Evolutionary conservation across 352 stramenopile genomes (phyloP).

Genomic region (Globisporangium echinulatum): DNA sequence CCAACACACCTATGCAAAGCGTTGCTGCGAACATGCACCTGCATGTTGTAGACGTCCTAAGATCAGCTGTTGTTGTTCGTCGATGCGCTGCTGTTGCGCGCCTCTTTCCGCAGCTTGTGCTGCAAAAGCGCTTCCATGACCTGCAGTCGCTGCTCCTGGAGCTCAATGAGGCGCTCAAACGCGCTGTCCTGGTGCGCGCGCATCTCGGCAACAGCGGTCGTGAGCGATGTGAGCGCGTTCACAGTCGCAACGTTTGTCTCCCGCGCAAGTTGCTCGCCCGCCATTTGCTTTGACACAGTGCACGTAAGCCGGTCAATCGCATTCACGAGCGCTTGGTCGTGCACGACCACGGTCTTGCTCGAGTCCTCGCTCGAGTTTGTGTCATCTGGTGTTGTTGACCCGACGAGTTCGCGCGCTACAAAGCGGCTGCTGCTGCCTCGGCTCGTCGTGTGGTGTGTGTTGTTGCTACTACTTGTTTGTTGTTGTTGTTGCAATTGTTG

Average conservation of each 20-base stretch:
- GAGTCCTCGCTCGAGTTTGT: slow-evolving; percentile 28
- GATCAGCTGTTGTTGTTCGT: background rate
- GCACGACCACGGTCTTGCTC: slow-evolving; percentile 39
- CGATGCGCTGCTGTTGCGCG: slow-evolving; percentile 1
- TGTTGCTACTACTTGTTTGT: slow-evolving; percentile 5
- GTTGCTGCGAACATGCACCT: background rate
- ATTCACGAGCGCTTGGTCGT: slow-evolving; percentile 51
- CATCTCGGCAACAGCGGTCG: slow-evolving; percentile 45
- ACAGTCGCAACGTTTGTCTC: slow-evolving; percentile 18
- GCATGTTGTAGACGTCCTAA: background rate
- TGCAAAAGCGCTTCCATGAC: slow-evolving; percentile 57
- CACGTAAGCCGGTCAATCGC: slow-evolving; percentile 61
- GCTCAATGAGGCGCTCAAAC: slow-evolving; percentile 42
- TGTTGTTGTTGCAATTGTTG: background rate
- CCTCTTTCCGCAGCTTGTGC: slow-evolving; percentile 50
- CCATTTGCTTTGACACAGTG: slow-evolving; percentile 48
- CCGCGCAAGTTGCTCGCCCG: slow-evolving; percentile 23
- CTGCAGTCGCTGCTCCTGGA: slow-evolving; percentile 66
- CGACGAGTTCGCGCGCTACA: no score
- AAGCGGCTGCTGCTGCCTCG: no score
- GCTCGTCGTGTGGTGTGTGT: slow-evolving; percentile 3
- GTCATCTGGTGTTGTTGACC: slow-evolving; percentile 44
- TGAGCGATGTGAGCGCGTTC: slow-evolving; percentile 28
- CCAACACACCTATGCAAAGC: background rate
- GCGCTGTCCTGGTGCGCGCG: slow-evolving; percentile 38